These are phyloP conservation scores for Fusarium sp. DNA, from an alignment of 2,329 filamentous ascomycete genomes.

Conservation along the genomic window DNA sequence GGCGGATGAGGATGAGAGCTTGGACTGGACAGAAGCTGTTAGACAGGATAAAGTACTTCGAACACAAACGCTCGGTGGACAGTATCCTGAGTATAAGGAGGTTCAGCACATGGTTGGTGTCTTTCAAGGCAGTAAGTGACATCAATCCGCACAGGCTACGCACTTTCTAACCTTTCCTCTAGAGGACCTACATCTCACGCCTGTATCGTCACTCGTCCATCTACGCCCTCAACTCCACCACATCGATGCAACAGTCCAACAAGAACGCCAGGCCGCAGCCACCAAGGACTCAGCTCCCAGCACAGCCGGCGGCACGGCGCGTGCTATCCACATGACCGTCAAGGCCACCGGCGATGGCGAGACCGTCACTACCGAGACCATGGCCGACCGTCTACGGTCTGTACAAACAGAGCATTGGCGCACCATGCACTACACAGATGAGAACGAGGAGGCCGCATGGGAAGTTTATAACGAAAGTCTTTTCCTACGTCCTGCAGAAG, in stretches of 20 bases:
- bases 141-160: background rate
- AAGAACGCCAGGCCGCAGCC: slow-evolving; percentile 65
- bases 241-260: slow-evolving; percentile 85
- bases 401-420: slow-evolving; percentile 89
- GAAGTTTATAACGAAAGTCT: slow-evolving; percentile 80
- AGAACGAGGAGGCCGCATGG: slow-evolving; percentile 82
- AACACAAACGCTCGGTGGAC: slow-evolving; percentile 87
- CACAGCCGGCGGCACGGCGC: slow-evolving; percentile 65
- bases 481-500: slow-evolving; percentile 54
- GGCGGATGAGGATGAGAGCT: slow-evolving; percentile 61
- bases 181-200: slow-evolving; percentile 90
- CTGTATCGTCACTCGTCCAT: slow-evolving; percentile 84
- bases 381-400: slow-evolving; percentile 78
- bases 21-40: slow-evolving; percentile 76
- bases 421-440: slow-evolving; percentile 82
- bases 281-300: slow-evolving; percentile 54
- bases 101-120: slow-evolving; percentile 92
- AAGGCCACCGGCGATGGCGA: slow-evolving; percentile 81
- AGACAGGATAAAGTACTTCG: slow-evolving; percentile 79
- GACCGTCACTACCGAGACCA: slow-evolving; percentile 75
- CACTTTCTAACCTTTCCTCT: slow-evolving; percentile 35
- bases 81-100: slow-evolving; percentile 76
- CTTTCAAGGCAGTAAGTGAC: slow-evolving; percentile 80
- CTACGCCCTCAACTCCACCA: slow-evolving; percentile 94
- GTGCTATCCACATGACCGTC: slow-evolving; percentile 88